A percentile compares a stretch with the other conserved stretches of the same genome.
phyloP scores from a whole-genome alignment of 2,329 filamentous ascomycete genomes.

The Diaporthe sp. region DNA sequence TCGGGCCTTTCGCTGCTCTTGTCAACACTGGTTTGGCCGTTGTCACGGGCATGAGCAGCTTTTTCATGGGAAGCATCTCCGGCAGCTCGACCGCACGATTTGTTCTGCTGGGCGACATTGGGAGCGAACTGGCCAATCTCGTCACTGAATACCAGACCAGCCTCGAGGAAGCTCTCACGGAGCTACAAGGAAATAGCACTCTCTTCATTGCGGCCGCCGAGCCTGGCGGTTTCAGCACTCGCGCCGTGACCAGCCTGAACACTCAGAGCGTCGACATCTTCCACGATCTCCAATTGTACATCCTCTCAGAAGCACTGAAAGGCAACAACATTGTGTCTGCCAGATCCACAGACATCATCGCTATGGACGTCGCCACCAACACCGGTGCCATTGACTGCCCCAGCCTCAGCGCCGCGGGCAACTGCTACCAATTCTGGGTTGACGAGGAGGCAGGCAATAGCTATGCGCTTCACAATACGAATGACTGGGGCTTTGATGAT shows the following conservation, averaged over 20 bases:
- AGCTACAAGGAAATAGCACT: slow-evolving; percentile 10
- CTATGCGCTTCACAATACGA: slow-evolving; percentile 25
- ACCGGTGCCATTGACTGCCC: slow-evolving; percentile 5
- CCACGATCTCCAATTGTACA: slow-evolving; percentile 23
- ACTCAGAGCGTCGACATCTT: slow-evolving; percentile 26
- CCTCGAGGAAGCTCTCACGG: slow-evolving; percentile 7
- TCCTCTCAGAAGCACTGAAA: slow-evolving; percentile 20
- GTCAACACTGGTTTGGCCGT: slow-evolving; percentile 1
- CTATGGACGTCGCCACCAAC: slow-evolving; percentile 13
- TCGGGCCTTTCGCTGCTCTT: slow-evolving; percentile 5
- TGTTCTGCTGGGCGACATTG: slow-evolving; percentile 47
- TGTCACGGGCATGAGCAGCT: slow-evolving; percentile 41
- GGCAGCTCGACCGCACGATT: slow-evolving; percentile 46
- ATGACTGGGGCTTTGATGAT: slow-evolving; percentile 27
- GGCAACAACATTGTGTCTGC: slow-evolving; percentile 13
- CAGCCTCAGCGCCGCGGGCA: slow-evolving; percentile 11
- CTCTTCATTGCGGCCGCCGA: slow-evolving; percentile 19
- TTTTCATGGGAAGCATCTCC: slow-evolving; percentile 45
- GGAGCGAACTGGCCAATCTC: slow-evolving; percentile 44
- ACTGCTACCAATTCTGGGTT: slow-evolving; percentile 22
- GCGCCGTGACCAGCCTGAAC: slow-evolving; percentile 26
- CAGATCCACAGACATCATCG: neutral
- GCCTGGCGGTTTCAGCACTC: slow-evolving; percentile 23
- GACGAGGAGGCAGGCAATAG: slow-evolving; percentile 10
- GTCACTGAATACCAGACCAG: slow-evolving; percentile 29